Evolutionary conservation across 768 basidiomycete species (phyloP).

Genomic region (Lactifluus volemus): DNA sequence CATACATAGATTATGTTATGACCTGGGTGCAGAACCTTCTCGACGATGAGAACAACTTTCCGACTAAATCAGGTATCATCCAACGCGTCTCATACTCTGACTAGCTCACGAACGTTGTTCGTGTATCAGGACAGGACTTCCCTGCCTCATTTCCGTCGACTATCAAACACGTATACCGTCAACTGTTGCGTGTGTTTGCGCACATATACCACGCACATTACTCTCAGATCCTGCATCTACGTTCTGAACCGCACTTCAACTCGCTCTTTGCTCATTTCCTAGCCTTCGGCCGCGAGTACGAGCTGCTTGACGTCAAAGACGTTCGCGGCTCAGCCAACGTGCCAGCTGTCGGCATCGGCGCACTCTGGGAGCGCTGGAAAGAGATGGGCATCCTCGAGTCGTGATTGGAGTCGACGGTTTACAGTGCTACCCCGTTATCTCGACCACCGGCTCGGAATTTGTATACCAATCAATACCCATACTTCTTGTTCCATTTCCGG

Average conservation of each 20-base stretch:
- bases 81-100: background rate
- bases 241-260: constrained; percentile 92
- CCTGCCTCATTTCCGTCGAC: constrained; percentile 83
- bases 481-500: background rate
- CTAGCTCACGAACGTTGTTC: background rate
- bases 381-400: constrained; percentile 70
- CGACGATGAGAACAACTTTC: constrained; percentile 91
- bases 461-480: constrained; percentile 1
- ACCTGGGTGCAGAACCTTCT: constrained; percentile 91
- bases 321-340: constrained; percentile 59
- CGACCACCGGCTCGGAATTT: background rate
- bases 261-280: constrained; percentile 97
- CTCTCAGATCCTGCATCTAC: constrained; percentile 81
- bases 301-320: constrained; percentile 83
- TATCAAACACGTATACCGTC: constrained; percentile 89
- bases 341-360: constrained; percentile 55
- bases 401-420: constrained; percentile 10
- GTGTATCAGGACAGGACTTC: constrained; percentile 67
- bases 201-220: constrained; percentile 97
- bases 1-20: constrained; percentile 97
- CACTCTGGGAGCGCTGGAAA: constrained; percentile 85
- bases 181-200: constrained; percentile 93
- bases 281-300: constrained; percentile 91
- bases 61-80: constrained; percentile 81
- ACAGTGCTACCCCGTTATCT: background rate